Conservation (phyloP, 106 monocot genomes). For the Cymbidium sinense region DNA sequence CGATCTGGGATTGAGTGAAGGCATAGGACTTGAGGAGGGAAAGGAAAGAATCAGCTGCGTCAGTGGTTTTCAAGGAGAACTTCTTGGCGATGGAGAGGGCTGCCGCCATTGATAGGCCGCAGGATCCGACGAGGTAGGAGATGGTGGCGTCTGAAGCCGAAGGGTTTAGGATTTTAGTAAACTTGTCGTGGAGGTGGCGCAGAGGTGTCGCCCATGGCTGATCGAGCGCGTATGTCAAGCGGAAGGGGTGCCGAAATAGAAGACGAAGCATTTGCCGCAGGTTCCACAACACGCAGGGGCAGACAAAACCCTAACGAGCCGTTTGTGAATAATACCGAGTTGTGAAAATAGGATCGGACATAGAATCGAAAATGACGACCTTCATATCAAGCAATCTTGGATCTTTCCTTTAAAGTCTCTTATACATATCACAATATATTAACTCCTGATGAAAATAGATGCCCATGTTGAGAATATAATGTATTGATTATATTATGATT, state of each 20-base stretch:
- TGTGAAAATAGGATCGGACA: too few relatives aligned
- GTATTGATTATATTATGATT: too few relatives aligned
- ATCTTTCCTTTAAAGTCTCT: too few relatives aligned
- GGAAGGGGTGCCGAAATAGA: not conserved
- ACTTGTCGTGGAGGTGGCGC: not conserved
- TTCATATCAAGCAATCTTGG: too few relatives aligned
- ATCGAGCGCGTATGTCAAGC: not conserved
- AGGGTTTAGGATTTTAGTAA: not conserved
- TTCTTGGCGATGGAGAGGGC: not conserved
- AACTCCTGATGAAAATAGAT: too few relatives aligned
- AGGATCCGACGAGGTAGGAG: conserved; percentile 14
- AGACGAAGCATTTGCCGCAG: not conserved
- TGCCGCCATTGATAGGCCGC: not conserved
- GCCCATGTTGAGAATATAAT: too few relatives aligned
- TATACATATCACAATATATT: too few relatives aligned
- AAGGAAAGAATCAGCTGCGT: not conserved
- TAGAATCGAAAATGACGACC: too few relatives aligned
- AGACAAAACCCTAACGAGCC: not conserved
- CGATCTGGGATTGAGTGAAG: not conserved
- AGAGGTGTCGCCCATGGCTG: not conserved
- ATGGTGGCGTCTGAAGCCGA: conserved; percentile 2
- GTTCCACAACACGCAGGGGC: not conserved
- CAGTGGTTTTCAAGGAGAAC: not conserved
- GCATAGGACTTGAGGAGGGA: not conserved
- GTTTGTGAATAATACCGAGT: too few relatives aligned